Evolutionary conservation across 148 eudicot species (phyloP), one percentile per base, ranked within the genome.

Genomic region (Rhododendron molle): DNA sequence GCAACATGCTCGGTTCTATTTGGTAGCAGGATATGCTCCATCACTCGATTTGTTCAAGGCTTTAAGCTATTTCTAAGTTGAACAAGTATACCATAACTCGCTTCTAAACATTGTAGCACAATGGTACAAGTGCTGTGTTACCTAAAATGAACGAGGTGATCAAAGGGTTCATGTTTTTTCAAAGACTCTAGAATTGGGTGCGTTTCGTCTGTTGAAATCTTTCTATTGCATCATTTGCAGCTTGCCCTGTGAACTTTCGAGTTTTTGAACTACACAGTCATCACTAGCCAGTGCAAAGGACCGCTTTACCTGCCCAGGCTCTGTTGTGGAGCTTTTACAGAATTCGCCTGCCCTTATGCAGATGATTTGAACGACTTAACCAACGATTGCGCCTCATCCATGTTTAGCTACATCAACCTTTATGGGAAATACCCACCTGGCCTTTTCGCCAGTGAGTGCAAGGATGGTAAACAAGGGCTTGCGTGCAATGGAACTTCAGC

Each of bases 381-480:
- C 12, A 91, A 82, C 23, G 85, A 89, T 18, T 92, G 94, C 76
- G 90, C 94, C 26, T 1, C 90, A 8, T 87, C 89, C 60, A 89
- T 92, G 93, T 92, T 92, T 85, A 91, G 92, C 76, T 92, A 92
- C 87, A 90, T 92, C 44, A 89, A 91, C 82, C 87, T 90, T 26
- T 62, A 91, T 12, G 94, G 93, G n/a, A 88, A 85, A 28, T 90
- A 90, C 86, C 91, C 92, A 23, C 89, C 90, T 0, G 91, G 90
- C 15, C 88, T 92, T 43, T 92, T 90, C 40, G 72, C 92, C 20
- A 90, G 87, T 62, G 72, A 49, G 65, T 92, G 93, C 85, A 32
- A 81, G 40, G 92, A 86, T 32, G 89, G 81, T 0, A 86, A 86
- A 84, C 6, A 6, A 4, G 93, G 93, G 44, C 91, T 92, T 18